Percentiles rank a stretch among this genome's conserved stretches.
Evolutionary conservation across 768 basidiomycete species (phyloP).

Genomic region (Kwoniella sp.): DNA sequence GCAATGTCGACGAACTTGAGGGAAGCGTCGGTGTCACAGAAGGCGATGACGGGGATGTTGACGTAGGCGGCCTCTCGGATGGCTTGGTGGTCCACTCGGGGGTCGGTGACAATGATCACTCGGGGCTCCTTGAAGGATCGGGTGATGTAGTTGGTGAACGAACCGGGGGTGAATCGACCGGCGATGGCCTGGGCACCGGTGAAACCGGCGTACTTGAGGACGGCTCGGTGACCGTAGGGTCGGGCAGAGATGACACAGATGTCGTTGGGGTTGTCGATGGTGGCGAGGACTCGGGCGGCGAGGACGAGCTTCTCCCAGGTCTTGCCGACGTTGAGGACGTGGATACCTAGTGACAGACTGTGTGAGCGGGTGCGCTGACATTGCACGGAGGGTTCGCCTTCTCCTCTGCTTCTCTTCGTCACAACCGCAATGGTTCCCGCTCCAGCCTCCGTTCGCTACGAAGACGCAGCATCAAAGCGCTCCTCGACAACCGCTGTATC

Average conservation of each 20-base stretch:
- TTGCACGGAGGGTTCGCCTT: too few relatives aligned
- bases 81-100: constrained; percentile 98
- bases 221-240: constrained; percentile 97
- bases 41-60: constrained; percentile 99
- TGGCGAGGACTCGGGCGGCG: constrained; percentile 94
- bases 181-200: constrained; percentile 98
- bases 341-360: too few relatives aligned
- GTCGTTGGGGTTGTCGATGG: constrained; percentile 96
- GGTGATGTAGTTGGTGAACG: constrained; percentile 99
- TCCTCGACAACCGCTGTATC: too few relatives aligned
- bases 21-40: constrained; percentile 97
- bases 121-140: constrained; percentile 99
- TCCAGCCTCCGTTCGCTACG: too few relatives aligned
- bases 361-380: too few relatives aligned
- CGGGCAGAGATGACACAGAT: constrained; percentile 97
- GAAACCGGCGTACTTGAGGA: constrained; percentile 96
- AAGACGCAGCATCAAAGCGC: too few relatives aligned
- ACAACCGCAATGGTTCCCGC: too few relatives aligned
- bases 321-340: constrained; percentile 97
- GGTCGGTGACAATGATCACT: constrained; percentile 96
- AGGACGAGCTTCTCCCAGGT: constrained; percentile 99
- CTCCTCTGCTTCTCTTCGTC: too few relatives aligned
- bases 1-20: constrained; percentile 97
- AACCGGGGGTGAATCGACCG: constrained; percentile 97
- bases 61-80: constrained; percentile 99